Base-by-base conservation (phyloP, 768 basidiomycete genomes). In the Macrolepiota albuminosa region DNA sequence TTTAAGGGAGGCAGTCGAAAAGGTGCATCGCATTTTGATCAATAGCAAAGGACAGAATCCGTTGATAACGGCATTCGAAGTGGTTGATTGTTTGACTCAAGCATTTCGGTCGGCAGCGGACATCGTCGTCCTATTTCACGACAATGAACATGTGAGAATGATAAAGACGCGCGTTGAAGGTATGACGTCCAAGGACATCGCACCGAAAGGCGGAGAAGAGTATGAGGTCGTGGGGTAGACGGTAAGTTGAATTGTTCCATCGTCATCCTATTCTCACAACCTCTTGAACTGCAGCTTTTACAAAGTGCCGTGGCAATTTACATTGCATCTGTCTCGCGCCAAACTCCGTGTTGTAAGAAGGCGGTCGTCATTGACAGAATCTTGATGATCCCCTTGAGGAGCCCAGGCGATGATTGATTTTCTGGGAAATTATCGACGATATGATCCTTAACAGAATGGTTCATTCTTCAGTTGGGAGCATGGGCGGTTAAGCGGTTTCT, bases 191-290 rank as follows among this genome's bases (percentile, higher is more conserved):
- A 71, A 72, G 56, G 70, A 71, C 39, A 55, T 67, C n/a, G 67
- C 63, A 6, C 40, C 64, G 50, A 72, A 71, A 59, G 57, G 47
- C 26, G 58, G 61, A 18, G 26, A 72, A 11, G 63, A 72, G 49
- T 74, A 74, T 60, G 70, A 74, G 57, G 64, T 69, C 31, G 63
- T 74, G 42, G 73, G 71, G 14, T 71, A 59, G 50, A 50, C 11
- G 53, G 56, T 54, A 71, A 13, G 53, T 56, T 31, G 18, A 31
- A 11, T 40, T 40, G 1, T 40, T 40, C 9, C 18, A 40, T n/a
- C 14, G 10, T 29, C 5, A 42, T 40, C 31, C 26, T 29, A 10
- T 54, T 42, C 10, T 42, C 1, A 54, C 18, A 29, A 2, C 26
- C 16, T 29, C 37, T 39, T 3, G 18, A 26, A 16, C 8, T 52